Percentiles rank a stretch among this genome's conserved stretches.
phyloP scores from a whole-genome alignment of 768 basidiomycete genomes.

The Mycena maculata region DNA sequence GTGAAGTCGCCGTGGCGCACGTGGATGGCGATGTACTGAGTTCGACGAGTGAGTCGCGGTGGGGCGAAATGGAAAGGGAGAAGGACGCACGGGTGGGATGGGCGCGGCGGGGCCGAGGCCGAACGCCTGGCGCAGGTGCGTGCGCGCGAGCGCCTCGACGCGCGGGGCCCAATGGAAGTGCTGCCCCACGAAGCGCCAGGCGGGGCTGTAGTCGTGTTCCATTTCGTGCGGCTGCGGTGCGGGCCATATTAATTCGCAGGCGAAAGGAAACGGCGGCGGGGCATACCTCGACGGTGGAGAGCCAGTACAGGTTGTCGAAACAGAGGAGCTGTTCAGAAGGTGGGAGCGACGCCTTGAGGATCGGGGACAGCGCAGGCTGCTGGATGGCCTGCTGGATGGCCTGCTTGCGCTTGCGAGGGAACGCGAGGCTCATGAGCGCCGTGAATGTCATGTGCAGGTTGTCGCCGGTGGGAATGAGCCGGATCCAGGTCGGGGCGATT shows the following conservation, averaged over 20 bases:
- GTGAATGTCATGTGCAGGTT: constrained; percentile 31
- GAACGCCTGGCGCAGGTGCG: constrained; percentile 40
- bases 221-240: constrained; percentile 20
- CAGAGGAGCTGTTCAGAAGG: constrained; percentile 40
- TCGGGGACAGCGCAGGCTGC: constrained; percentile 15
- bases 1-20: constrained; percentile 52
- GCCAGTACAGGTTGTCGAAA: constrained; percentile 37
- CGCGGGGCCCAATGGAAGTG: constrained; percentile 44
- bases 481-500: constrained; percentile 31
- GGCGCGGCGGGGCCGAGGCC: constrained; percentile 30
- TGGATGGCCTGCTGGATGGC: not conserved
- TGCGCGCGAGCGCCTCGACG: constrained; percentile 38
- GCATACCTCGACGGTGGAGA: too few relatives aligned
- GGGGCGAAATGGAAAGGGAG: not conserved
- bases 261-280: too few relatives aligned
- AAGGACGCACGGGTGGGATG: constrained; percentile 36
- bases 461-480: constrained; percentile 17
- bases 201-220: constrained; percentile 37
- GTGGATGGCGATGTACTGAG: constrained; percentile 52
- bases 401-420: constrained; percentile 22
- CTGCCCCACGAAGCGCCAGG: constrained; percentile 45
- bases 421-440: constrained; percentile 34
- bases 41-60: not conserved
- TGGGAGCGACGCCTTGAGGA: constrained; percentile 28
- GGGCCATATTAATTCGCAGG: too few relatives aligned